Evolutionary conservation across 345 rosid genomes (phyloP).

Genomic region (Gossypium mustelinum): DNA sequence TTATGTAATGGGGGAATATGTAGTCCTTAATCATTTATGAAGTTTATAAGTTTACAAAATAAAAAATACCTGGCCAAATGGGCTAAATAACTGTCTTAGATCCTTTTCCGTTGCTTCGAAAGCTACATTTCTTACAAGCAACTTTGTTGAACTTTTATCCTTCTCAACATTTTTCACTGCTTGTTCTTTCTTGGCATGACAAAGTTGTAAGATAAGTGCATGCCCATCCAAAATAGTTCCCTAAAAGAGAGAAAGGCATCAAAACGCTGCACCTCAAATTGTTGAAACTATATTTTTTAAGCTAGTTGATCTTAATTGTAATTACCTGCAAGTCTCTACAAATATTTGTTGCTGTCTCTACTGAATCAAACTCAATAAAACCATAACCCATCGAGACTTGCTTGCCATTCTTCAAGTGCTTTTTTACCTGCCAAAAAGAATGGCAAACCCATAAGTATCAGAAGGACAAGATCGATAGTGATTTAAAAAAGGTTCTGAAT

Average conservation of each 20-base stretch:
- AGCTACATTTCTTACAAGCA: slow-evolving; percentile 85
- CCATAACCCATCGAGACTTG: slow-evolving; percentile 86
- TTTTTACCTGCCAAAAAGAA: slow-evolving; percentile 56
- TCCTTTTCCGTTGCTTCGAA: slow-evolving; percentile 94
- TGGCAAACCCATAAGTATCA: slow-evolving; percentile 15
- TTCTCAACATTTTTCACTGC: slow-evolving; percentile 46
- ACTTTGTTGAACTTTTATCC: slow-evolving; percentile 67
- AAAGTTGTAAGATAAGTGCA: slow-evolving; percentile 76
- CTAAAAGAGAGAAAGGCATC: slow-evolving; percentile 26
- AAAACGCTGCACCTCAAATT: background rate
- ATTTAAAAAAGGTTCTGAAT: background rate
- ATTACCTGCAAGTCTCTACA: slow-evolving; percentile 73
- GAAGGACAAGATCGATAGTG: slow-evolving; percentile 16
- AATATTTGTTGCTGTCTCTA: slow-evolving; percentile 65
- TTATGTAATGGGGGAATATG: background rate
- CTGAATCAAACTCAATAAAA: slow-evolving; percentile 79
- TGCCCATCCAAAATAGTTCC: slow-evolving; percentile 91
- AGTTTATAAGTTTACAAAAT: background rate
- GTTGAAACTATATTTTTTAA: background rate
- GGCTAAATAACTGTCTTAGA: slow-evolving; percentile 79
- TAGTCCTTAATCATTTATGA: background rate
- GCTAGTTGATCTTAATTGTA: slow-evolving; percentile 2
- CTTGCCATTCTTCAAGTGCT: slow-evolving; percentile 79
- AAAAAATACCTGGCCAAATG: slow-evolving; percentile 80
- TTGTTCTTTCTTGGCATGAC: slow-evolving; percentile 69